Evolutionary conservation across 495 filamentous ascomycete species (phyloP).

Genomic region (Trichoderma asperelloides): DNA sequence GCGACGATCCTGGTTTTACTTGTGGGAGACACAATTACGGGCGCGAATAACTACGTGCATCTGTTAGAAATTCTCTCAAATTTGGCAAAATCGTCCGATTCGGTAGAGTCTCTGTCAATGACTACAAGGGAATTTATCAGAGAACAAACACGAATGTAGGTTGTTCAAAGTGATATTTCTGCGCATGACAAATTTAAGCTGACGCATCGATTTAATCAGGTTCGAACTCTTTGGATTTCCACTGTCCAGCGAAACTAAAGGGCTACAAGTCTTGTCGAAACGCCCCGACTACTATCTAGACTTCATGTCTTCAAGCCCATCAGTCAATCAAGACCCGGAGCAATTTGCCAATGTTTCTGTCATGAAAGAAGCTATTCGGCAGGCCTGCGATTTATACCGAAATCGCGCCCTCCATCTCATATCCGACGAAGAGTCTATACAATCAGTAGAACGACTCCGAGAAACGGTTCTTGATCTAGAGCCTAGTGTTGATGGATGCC

Average conservation of each 20-base stretch:
- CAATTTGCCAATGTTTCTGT: background rate
- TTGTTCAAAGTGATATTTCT: background rate
- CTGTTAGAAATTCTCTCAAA: background rate
- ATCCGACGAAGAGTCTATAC: background rate
- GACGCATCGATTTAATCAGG: background rate
- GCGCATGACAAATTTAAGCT: background rate
- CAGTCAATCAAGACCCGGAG: background rate
- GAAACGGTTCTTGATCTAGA: background rate
- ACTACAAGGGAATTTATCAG: background rate
- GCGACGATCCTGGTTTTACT: background rate
- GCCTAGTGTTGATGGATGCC: background rate
- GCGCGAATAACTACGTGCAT: background rate
- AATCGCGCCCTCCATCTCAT: background rate
- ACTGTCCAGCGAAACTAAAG: background rate
- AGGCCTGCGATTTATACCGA: background rate
- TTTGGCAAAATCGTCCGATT: background rate
- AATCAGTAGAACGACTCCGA: background rate
- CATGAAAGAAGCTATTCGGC: background rate
- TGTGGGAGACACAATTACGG: background rate
- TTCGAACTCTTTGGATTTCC: slow-evolving; percentile 1
- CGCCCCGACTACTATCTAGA: slow-evolving; percentile 1
- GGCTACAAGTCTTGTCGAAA: background rate
- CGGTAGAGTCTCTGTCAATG: background rate
- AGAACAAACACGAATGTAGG: slow-evolving; percentile 2
- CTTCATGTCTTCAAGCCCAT: background rate